Evolutionary conservation across 2,329 filamentous ascomycete species (phyloP).

Genomic region (Metarhizium anisopliae): DNA sequence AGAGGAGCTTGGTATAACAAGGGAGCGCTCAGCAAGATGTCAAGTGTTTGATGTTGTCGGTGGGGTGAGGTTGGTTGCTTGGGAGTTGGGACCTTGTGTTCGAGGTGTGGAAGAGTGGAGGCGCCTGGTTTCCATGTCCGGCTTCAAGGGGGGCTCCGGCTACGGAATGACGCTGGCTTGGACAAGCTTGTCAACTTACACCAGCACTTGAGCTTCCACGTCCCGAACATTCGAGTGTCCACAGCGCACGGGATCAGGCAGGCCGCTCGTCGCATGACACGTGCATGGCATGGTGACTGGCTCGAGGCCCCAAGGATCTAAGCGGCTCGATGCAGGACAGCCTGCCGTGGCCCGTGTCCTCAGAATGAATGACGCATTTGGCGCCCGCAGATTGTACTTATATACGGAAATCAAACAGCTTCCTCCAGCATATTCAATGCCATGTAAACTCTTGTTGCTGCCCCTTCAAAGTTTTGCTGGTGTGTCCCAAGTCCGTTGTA

Average conservation of each 20-base stretch:
- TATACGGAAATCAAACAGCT: no score
- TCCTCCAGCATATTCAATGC: neutral
- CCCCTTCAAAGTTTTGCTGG: neutral
- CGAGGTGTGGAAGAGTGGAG: no score
- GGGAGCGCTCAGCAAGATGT: neutral
- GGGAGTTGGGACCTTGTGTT: neutral
- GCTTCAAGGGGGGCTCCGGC: no score
- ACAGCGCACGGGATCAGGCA: no score
- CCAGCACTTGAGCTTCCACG: no score
- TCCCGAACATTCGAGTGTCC: no score
- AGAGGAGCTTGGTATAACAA: neutral
- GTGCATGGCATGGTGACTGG: neutral
- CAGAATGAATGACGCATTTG: neutral
- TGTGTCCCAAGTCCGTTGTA: no score
- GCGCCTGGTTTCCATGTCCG: no score
- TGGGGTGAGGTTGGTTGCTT: neutral
- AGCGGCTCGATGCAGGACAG: neutral
- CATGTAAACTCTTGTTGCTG: neutral
- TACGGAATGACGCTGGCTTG: no score
- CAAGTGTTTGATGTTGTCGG: neutral
- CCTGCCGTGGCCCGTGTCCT: neutral
- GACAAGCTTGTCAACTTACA: no score
- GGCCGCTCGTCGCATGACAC: conserved; percentile 1
- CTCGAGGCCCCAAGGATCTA: neutral
- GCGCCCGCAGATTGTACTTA: no score